A percentile compares a stretch with the other conserved stretches of the same genome.
These are phyloP conservation scores for Penicillium pulvis DNA, from an alignment of 495 filamentous ascomycete genomes.

Conservation along the genomic window DNA sequence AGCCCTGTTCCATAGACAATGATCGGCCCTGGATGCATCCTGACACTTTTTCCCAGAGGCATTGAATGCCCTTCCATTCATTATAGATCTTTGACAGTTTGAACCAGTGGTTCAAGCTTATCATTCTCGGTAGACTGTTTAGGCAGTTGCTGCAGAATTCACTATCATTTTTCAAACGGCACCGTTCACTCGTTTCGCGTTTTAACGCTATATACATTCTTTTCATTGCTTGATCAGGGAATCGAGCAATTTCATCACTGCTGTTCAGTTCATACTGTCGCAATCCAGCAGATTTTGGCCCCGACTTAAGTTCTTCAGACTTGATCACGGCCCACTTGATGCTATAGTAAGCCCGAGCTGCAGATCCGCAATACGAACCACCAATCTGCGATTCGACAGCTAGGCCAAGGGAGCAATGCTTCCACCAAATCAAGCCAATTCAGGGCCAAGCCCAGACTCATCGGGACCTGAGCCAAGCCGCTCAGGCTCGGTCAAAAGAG, in stretches of 20 bases:
- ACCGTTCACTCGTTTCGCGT: constrained; percentile 14
- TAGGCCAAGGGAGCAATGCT: constrained; percentile 8
- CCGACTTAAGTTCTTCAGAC: background rate
- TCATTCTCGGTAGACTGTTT: constrained; percentile 1
- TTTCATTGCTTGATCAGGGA: constrained; percentile 22
- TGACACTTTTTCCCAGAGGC: constrained; percentile 25
- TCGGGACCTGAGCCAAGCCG: constrained; percentile 21
- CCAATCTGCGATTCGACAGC: background rate
- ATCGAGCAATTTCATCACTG: constrained; percentile 14
- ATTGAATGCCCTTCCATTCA: constrained; percentile 44
- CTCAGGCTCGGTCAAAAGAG: constrained; percentile 50
- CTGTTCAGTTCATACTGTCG: background rate
- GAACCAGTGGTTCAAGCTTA: constrained; percentile 17
- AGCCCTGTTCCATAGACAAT: constrained; percentile 2
- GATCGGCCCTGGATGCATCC: background rate
- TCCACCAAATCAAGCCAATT: constrained; percentile 6
- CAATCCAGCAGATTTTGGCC: background rate
- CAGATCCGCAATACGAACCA: constrained; percentile 1
- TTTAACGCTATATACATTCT: constrained; percentile 10
- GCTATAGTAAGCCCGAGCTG: constrained; percentile 1
- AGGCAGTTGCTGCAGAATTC: constrained; percentile 1
- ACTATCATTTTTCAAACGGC: constrained; percentile 10
- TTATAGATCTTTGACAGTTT: constrained; percentile 21
- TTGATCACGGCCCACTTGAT: background rate
- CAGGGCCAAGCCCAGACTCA: constrained; percentile 8